These are phyloP conservation scores for Ambrosia trifida DNA, from an alignment of 129 eudicot genomes.

Conservation along the genomic window DNA sequence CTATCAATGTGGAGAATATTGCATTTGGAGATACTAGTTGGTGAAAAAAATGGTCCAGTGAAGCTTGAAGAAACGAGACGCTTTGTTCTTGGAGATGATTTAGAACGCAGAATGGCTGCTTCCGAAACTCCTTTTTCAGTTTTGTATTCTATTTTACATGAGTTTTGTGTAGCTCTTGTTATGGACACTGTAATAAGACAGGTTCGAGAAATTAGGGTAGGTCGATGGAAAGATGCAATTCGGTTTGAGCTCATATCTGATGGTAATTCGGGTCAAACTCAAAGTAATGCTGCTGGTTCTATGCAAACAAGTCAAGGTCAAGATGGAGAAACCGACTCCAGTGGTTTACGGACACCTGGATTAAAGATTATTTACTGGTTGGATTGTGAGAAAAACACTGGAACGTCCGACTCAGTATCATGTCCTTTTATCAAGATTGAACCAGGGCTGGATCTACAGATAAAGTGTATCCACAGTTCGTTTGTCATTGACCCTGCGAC, in stretches of 20 bases:
- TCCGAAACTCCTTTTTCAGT: slow-evolving; percentile 74
- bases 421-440: slow-evolving; percentile 87
- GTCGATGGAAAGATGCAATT: slow-evolving; percentile 98
- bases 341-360: slow-evolving; percentile 79
- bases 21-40: slow-evolving; percentile 95
- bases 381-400: slow-evolving; percentile 61
- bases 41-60: slow-evolving; percentile 84
- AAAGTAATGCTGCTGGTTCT: slow-evolving; percentile 56
- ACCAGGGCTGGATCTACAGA: slow-evolving; percentile 82
- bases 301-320: slow-evolving; percentile 71
- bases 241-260: slow-evolving; percentile 93
- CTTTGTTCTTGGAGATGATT: slow-evolving; percentile 91
- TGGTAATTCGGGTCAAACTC: slow-evolving; percentile 55
- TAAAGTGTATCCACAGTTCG: slow-evolving; percentile 80
- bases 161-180: slow-evolving; percentile 79
- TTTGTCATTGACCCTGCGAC: slow-evolving; percentile 88
- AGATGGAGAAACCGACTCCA: slow-evolving; percentile 83
- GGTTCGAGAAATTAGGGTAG: slow-evolving; percentile 78
- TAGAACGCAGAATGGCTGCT: slow-evolving; percentile 99
- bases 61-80: slow-evolving; percentile 88
- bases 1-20: slow-evolving; percentile 92
- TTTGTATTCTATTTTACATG: slow-evolving; percentile 84
- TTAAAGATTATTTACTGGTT: slow-evolving; percentile 87
- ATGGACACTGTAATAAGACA: slow-evolving; percentile 98
- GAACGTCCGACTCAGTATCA: slow-evolving; percentile 53